Evolutionary conservation across 345 rosid genomes (phyloP), one percentile per base, ranked within the genome.

Genomic region (Psidium friedrichsthalianum): DNA sequence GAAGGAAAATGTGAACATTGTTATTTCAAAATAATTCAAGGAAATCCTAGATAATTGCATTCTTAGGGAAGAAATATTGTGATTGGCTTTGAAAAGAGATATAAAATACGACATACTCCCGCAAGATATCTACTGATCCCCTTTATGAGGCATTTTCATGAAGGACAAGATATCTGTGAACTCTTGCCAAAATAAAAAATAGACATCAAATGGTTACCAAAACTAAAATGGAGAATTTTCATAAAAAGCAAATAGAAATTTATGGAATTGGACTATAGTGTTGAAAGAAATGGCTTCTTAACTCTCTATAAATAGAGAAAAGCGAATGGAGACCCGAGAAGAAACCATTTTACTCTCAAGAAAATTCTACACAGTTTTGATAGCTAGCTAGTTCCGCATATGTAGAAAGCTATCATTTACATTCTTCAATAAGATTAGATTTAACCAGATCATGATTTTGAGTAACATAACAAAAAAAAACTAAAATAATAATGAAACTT

Each of bases 1-100:
- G n/a, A 1, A 58, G 8, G 8, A 58, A n/a, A 14, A 1, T n/a
- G 16, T 5, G 1, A 11, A n/a, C 5, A 25, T n/a, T 58, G 3
- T n/a, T 1, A 0, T n/a, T 15, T 58, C 10, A 13, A 59, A 59
- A 14, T 58, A 1, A 59, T 5, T 27, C 20, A 27, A 21, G 20
- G 18, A 2, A 59, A 59, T 59, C 27, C 27, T 27, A 59, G 2
- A 59, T n/a, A 6, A 47, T 47, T 59, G 74, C 20, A 6, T 1
- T 27, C 0, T 14, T 3, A 18, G 36, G 20, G 0, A 13, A 44
- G 5, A 44, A 13, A 27, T 0, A 44, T 59, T 12, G 36, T 0
- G 2, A 13, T 5, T 24, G 4, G 24, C 59, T 56, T 56, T 7
- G 13, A 56, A 55, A 56, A 56, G 9, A 56, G 12, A 56, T 22